Evolutionary conservation across 805 yeast genomes (phyloP), one percentile per base, ranked within the genome.

Genomic region (Metschnikowia corniflorae): DNA sequence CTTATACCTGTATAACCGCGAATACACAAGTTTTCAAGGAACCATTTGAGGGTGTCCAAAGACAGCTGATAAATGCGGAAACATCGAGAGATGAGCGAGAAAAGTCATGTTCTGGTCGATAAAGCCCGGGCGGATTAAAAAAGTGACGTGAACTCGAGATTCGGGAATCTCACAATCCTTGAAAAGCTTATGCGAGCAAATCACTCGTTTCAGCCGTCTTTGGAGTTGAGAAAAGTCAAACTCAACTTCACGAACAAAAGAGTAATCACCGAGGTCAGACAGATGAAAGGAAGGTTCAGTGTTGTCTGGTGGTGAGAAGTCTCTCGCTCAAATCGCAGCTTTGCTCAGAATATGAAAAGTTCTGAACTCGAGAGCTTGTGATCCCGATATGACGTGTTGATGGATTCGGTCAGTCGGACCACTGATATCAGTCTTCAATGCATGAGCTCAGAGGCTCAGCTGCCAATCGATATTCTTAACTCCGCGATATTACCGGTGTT

Each of bases 301-400:
- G 0, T 70, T 91, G 17, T 87, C 96, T 1, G 99, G 99, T 24
- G 99, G 99, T 30, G 98, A 93, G 57, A 89, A 89, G 55, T 87
- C 97, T 1, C 89, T 83, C 58, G 79, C 96, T 0, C 98, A 94
- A 57, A 80, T 91, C 44, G 85, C 97, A 0, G 71, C 93, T 40
- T 61, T 93, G 30, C 67, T 91, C 42, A 82, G 97, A 0, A 83
- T 95, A 19, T 93, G 99, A 98, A 78, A 79, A 46, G 82, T 86
- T 18, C 89, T 93, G 96, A 78, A 82, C 43, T 82, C 95, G 0
- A 77, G 85, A 39, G 75, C 93, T 14, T 76, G 94, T 42, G 97
- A 96, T 0, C 65, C 93, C 42, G 99, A 93, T 61, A 85, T 58
- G 99, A 93, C 62, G 98, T 93, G 15, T 93, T 81, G 53, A 93